These are phyloP conservation scores for Calonectria pseudoturangicola DNA, from an alignment of 2,329 filamentous ascomycete genomes.

Conservation along the genomic window DNA sequence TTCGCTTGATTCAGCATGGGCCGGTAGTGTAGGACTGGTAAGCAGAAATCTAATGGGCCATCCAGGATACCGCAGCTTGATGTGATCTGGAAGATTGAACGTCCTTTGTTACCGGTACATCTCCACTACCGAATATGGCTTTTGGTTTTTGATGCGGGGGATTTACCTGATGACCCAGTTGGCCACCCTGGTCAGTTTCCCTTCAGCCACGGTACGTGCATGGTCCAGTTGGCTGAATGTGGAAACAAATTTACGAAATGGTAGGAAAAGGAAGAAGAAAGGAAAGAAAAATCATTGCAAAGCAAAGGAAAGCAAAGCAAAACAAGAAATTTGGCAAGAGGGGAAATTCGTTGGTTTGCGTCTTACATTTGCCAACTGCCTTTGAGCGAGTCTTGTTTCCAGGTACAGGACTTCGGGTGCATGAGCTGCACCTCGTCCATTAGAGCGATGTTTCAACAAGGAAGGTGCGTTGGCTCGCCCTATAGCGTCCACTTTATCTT, in stretches of 20 bases:
- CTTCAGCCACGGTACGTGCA: not conserved
- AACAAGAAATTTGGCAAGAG: not conserved
- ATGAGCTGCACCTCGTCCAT: not conserved
- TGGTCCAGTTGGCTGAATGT: not conserved
- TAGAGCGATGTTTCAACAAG: slow-evolving; percentile 24
- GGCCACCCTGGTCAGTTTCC: not conserved
- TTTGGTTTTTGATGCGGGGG: slow-evolving; percentile 1
- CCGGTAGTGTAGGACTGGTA: not conserved
- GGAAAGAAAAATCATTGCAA: not conserved
- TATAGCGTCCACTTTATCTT: slow-evolving; percentile 33
- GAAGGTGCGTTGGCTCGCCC: slow-evolving; percentile 15
- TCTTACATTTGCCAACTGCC: not conserved
- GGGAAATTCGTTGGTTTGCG: not conserved
- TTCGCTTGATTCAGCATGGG: not conserved
- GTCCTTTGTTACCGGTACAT: not conserved
- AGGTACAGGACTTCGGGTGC: not conserved
- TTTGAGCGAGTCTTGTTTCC: not conserved
- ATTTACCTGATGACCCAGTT: not conserved
- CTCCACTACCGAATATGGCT: not conserved
- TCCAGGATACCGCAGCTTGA: not conserved
- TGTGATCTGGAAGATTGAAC: not conserved
- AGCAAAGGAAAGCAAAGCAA: not conserved
- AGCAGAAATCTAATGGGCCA: not conserved
- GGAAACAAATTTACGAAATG: slow-evolving; percentile 10
- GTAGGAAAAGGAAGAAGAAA: not conserved